Evolutionary conservation across 2,329 filamentous ascomycete genomes (phyloP).

Genomic region (Parafenestella ontariensis): DNA sequence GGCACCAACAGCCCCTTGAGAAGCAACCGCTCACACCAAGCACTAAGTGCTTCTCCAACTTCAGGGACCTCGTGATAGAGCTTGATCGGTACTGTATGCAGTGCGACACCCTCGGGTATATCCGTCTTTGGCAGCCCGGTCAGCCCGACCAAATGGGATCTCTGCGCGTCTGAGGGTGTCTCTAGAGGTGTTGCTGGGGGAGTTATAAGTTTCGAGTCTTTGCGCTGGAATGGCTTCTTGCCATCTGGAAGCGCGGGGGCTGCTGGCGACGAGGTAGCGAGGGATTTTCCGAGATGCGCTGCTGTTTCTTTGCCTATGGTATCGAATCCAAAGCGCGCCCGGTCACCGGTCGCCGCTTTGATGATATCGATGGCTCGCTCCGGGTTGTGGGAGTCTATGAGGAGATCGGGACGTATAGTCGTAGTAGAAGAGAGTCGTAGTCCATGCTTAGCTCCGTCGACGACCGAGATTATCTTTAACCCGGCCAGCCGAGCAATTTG

Average conservation of each 20-base stretch:
- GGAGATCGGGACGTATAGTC: slow-evolving; percentile 64
- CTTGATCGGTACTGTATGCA: slow-evolving; percentile 77
- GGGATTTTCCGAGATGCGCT: slow-evolving; percentile 61
- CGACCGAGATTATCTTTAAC: slow-evolving; percentile 69
- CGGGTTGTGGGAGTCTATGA: slow-evolving; percentile 73
- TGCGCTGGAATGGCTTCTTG: slow-evolving; percentile 8
- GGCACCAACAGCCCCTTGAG: slow-evolving; percentile 60
- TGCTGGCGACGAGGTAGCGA: slow-evolving; percentile 44
- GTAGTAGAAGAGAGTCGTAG: slow-evolving; percentile 42
- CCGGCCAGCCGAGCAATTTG: slow-evolving; percentile 73
- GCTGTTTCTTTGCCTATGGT: slow-evolving; percentile 71
- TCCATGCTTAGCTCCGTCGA: slow-evolving; percentile 72
- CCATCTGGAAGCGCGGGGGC: slow-evolving; percentile 18
- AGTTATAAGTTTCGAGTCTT: slow-evolving; percentile 23
- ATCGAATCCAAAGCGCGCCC: slow-evolving; percentile 72
- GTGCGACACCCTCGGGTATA: slow-evolving; percentile 55
- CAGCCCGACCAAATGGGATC: slow-evolving; percentile 69
- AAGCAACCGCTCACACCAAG: slow-evolving; percentile 73
- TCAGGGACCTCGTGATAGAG: slow-evolving; percentile 72
- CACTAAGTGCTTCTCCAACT: slow-evolving; percentile 67
- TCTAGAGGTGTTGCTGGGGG: slow-evolving; percentile 41
- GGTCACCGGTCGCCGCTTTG: slow-evolving; percentile 62
- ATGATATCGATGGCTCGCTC: slow-evolving; percentile 71
- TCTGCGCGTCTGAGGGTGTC: slow-evolving; percentile 28
- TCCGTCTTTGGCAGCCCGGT: slow-evolving; percentile 69